Percentiles rank a stretch among this genome's conserved stretches.
phyloP scores from a whole-genome alignment of 1,139 yeast genomes.

The Geotrichum histeridarum region DNA sequence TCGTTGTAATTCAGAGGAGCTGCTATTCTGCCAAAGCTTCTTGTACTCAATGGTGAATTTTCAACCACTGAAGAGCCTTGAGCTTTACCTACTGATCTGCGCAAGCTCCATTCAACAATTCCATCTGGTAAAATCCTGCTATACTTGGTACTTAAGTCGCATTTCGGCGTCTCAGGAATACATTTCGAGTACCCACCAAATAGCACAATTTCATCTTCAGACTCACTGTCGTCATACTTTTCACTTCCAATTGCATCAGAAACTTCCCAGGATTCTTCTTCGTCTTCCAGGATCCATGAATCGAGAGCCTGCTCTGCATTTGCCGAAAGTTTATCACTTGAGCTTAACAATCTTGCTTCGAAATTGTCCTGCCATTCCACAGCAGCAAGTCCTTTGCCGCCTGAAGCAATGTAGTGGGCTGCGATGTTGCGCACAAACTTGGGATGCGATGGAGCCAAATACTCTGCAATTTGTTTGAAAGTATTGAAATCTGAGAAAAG shows the following conservation, averaged over 20 bases:
- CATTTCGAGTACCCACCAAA: background rate
- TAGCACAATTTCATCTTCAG: background rate
- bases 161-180: background rate
- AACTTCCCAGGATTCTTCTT: background rate
- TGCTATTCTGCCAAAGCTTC: too few relatives aligned
- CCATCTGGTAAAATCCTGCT: constrained; percentile 1
- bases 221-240: background rate
- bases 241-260: background rate
- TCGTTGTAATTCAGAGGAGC: too few relatives aligned
- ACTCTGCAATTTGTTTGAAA: background rate
- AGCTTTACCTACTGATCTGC: constrained; percentile 7
- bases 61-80: too few relatives aligned
- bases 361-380: constrained; percentile 9
- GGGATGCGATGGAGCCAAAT: background rate
- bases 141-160: background rate
- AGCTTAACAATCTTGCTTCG: background rate
- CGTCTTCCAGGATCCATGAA: background rate
- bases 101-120: constrained; percentile 2
- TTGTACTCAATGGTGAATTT: too few relatives aligned
- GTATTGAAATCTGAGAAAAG: background rate
- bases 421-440: constrained; percentile 2
- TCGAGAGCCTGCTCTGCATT: background rate
- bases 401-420: background rate
- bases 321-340: background rate
- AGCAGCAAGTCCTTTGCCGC: background rate